These are phyloP conservation scores for Fusarium sp. DNA, from an alignment of 2,329 filamentous ascomycete species.

Conservation along the genomic window DNA sequence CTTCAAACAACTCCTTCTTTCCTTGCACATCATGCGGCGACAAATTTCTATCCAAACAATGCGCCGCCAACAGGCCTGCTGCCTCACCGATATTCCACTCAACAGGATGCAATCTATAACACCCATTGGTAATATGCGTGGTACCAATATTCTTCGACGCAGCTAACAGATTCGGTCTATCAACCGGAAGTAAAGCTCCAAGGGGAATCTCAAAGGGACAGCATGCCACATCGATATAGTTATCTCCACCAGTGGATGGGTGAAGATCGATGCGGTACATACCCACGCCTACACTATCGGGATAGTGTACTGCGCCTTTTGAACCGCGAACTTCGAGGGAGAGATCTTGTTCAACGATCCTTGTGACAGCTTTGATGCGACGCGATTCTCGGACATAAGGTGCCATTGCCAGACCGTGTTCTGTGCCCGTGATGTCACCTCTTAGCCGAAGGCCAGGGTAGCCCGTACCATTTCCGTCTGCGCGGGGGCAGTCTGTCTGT, in stretches of 20 bases:
- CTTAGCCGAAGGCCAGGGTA: conserved; percentile 47
- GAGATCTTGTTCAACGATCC: conserved; percentile 45
- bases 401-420: conserved; percentile 48
- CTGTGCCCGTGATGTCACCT: conserved; percentile 46
- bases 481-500: conserved; percentile 46
- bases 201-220: conserved; percentile 48
- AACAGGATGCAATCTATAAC: conserved; percentile 47
- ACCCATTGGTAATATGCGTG: conserved; percentile 49
- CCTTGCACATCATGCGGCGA: conserved; percentile 42
- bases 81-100: conserved; percentile 50
- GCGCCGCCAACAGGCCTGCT: conserved; percentile 42
- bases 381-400: conserved; percentile 47
- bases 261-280: conserved; percentile 50
- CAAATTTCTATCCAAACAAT: conserved; percentile 39
- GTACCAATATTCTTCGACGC: conserved; percentile 49
- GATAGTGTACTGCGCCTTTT: conserved; percentile 43
- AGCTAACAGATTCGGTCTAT: conserved; percentile 40
- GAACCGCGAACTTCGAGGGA: conserved; percentile 38
- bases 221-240: conserved; percentile 49
- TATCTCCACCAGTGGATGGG: conserved; percentile 47
- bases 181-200: conserved; percentile 40
- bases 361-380: conserved; percentile 46
- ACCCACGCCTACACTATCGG: conserved; percentile 46
- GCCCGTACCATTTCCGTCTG: conserved; percentile 41
- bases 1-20: conserved; percentile 10